A percentile compares a stretch with the other conserved stretches of the same genome.
These are phyloP conservation scores for Cerioporus squamosus DNA, from an alignment of 1,284 basidiomycete genomes.

Conservation along the genomic window DNA sequence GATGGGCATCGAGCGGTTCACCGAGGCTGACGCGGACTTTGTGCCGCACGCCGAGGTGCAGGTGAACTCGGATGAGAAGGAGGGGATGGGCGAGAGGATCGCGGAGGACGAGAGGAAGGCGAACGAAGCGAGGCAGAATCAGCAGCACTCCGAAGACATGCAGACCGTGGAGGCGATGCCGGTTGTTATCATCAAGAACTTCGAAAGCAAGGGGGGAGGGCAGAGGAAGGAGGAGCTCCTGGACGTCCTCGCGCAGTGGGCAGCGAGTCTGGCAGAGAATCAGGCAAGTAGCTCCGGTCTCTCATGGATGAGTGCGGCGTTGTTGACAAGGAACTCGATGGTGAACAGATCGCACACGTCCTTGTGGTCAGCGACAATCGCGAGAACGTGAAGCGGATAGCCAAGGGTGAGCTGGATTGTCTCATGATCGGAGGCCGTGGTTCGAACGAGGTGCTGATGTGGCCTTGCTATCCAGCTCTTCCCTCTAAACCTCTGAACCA, in stretches of 20 bases:
- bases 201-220: constrained; percentile 62
- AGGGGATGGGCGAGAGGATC: constrained; percentile 18
- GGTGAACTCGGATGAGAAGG: background rate
- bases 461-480: constrained; percentile 55
- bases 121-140: constrained; percentile 35
- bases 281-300: constrained; percentile 50
- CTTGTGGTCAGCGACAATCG: constrained; percentile 91
- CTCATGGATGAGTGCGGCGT: background rate
- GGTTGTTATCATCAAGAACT: constrained; percentile 86
- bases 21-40: constrained; percentile 41
- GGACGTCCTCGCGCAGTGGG: constrained; percentile 85
- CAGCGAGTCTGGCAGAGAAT: constrained; percentile 79
- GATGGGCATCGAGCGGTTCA: constrained; percentile 68
- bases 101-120: constrained; percentile 29
- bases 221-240: constrained; percentile 76
- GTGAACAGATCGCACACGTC: constrained; percentile 83
- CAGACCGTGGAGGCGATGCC: constrained; percentile 71
- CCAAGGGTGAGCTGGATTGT: constrained; percentile 59
- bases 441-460: background rate
- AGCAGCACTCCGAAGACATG: constrained; percentile 44
- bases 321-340: background rate
- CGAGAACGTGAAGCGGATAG: constrained; percentile 83
- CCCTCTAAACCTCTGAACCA: constrained; percentile 85
- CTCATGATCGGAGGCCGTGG: background rate
- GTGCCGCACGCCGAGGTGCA: constrained; percentile 3